phyloP scores from a whole-genome alignment of 1,139 yeast species.

The Suhomyces terraborum region DNA sequence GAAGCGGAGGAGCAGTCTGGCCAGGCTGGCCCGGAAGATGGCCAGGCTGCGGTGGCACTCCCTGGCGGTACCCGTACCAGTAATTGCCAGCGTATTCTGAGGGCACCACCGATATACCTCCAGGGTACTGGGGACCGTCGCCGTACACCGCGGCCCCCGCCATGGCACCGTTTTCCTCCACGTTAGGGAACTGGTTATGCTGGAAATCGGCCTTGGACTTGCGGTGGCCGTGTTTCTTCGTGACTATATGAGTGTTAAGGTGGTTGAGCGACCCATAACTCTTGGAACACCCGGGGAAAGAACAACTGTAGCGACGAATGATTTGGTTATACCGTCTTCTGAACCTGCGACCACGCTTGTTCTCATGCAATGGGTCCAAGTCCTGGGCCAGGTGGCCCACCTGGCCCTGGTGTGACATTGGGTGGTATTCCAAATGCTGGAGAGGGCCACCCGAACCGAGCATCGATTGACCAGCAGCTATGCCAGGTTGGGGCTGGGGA shows the following conservation, averaged over 20 bases:
- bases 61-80: constrained; percentile 31
- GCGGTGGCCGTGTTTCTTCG: constrained; percentile 72
- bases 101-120: constrained; percentile 7
- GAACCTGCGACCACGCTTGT: constrained; percentile 43
- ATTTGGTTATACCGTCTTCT: constrained; percentile 72
- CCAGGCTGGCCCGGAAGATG: constrained; percentile 2
- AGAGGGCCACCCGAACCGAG: constrained; percentile 7
- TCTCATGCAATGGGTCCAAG: constrained; percentile 18
- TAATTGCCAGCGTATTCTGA: constrained; percentile 29
- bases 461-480: constrained; percentile 12
- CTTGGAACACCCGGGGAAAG: constrained; percentile 61
- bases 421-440: constrained; percentile 13
- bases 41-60: constrained; percentile 5
- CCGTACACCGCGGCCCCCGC: constrained; percentile 8
- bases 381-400: constrained; percentile 14
- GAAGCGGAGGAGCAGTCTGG: constrained; percentile 3
- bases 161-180: constrained; percentile 3
- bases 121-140: constrained; percentile 10
- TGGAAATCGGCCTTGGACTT: constrained; percentile 69
- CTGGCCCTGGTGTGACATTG: constrained; percentile 10
- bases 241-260: constrained; percentile 71
- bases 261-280: constrained; percentile 79
- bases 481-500: constrained; percentile 10
- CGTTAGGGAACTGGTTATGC: constrained; percentile 21
- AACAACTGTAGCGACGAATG: constrained; percentile 65